phyloP scores from a whole-genome alignment of 2,329 filamentous ascomycete species.

The Trichophyton verrucosum region DNA sequence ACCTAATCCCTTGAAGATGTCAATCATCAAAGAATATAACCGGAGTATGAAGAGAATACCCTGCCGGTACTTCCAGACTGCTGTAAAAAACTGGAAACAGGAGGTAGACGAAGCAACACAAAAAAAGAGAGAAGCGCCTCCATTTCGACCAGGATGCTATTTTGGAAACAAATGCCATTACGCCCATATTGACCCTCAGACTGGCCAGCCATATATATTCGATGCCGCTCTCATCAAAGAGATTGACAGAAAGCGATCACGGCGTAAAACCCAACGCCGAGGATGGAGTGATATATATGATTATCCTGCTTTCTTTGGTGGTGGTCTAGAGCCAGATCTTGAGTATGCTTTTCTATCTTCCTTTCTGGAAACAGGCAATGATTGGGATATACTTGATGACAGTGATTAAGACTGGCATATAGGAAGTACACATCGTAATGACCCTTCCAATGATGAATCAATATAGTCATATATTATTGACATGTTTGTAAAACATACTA shows the following conservation, averaged over 20 bases:
- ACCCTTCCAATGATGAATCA: too few species aligned
- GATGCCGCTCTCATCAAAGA: neutral
- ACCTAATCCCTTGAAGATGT: conserved; percentile 15
- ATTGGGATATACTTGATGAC: too few species aligned
- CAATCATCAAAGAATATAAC: conserved; percentile 18
- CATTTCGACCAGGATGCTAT: conserved; percentile 15
- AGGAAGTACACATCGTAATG: too few species aligned
- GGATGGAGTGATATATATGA: neutral
- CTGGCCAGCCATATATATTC: conserved; percentile 13
- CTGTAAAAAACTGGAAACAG: conserved; percentile 9
- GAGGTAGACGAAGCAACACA: neutral
- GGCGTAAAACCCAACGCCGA: neutral
- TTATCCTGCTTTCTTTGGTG: neutral
- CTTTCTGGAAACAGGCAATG: too few species aligned
- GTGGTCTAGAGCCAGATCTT: neutral
- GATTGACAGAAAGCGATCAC: neutral
- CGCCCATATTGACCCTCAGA: conserved; percentile 14
- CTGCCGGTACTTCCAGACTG: conserved; percentile 17
- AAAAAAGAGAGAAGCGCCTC: neutral
- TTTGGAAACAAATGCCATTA: conserved; percentile 23
- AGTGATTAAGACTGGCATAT: too few species aligned
- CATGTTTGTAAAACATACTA: too few species aligned
- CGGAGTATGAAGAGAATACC: conserved; percentile 18
- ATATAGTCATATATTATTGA: too few species aligned
- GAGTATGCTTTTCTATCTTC: too few species aligned